phyloP scores from a whole-genome alignment of 2,329 filamentous ascomycete genomes.

The Ophiostoma ips region DNA sequence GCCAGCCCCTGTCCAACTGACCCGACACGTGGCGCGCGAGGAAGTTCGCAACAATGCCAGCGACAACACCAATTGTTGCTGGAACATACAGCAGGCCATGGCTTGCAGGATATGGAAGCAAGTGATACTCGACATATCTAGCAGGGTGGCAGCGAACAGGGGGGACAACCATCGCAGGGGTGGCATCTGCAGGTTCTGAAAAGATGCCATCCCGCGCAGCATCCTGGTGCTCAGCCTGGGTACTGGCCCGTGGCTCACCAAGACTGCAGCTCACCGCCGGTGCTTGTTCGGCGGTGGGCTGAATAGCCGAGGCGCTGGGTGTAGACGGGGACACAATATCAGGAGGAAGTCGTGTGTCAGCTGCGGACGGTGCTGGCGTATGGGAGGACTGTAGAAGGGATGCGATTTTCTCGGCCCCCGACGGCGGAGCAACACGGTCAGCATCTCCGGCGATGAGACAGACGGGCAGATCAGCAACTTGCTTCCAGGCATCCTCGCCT shows the following conservation, averaged over 20 bases:
- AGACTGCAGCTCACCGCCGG: background rate
- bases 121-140: constrained; percentile 44
- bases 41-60: constrained; percentile 74
- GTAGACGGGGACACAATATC: background rate
- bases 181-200: constrained; percentile 28
- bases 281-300: background rate
- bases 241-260: too few relatives aligned
- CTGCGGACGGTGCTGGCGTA: background rate
- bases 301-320: background rate
- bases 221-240: background rate
- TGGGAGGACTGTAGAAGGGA: background rate
- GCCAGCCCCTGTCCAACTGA: constrained; percentile 74
- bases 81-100: constrained; percentile 78
- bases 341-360: background rate
- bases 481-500: constrained; percentile 56
- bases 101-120: constrained; percentile 63
- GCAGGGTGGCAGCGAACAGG: constrained; percentile 33
- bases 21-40: constrained; percentile 60
- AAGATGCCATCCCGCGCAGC: background rate
- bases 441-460: constrained; percentile 65
- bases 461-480: constrained; percentile 57
- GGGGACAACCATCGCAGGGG: constrained; percentile 26
- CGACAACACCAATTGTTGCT: constrained; percentile 58
- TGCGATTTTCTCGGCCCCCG: constrained; percentile 24
- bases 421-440: constrained; percentile 50